Percentiles rank a stretch among this genome's conserved stretches.
Evolutionary conservation across 2,329 filamentous ascomycete species (phyloP).

Genomic region (Cordyceps pruinosa): DNA sequence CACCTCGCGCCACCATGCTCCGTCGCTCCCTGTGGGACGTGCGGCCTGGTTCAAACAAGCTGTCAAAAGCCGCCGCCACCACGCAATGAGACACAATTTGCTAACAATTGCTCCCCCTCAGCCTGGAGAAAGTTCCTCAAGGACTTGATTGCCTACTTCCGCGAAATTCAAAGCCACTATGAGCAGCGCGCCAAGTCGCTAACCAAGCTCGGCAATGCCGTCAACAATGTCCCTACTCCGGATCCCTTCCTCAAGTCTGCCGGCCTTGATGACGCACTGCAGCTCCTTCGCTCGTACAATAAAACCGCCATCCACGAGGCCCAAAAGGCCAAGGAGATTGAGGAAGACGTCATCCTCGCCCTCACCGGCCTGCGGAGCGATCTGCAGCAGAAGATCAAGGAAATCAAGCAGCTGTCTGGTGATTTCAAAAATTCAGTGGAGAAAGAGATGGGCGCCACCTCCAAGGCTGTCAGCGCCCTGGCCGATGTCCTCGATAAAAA

Average conservation of each 20-base stretch:
- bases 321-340: constrained; percentile 83
- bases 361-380: constrained; percentile 81
- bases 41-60: background rate
- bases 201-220: constrained; percentile 72
- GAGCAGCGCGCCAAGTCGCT: constrained; percentile 78
- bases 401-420: constrained; percentile 87
- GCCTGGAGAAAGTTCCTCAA: constrained; percentile 95
- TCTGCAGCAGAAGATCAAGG: constrained; percentile 92
- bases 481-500: constrained; percentile 74
- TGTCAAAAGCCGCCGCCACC: background rate
- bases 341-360: constrained; percentile 83
- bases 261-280: constrained; percentile 80
- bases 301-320: constrained; percentile 72
- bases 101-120: constrained; percentile 29
- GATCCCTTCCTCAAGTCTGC: constrained; percentile 69
- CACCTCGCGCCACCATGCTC: background rate
- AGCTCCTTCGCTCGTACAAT: constrained; percentile 76
- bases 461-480: constrained; percentile 70
- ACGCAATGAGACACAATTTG: background rate
- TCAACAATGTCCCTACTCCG: constrained; percentile 73
- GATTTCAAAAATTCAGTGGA: constrained; percentile 97
- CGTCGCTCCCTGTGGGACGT: background rate
- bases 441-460: constrained; percentile 83
- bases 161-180: constrained; percentile 84
- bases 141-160: constrained; percentile 88